Conservation (phyloP, 2,329 filamentous ascomycete genomes). For the Aspergillus novoparasiticus region DNA sequence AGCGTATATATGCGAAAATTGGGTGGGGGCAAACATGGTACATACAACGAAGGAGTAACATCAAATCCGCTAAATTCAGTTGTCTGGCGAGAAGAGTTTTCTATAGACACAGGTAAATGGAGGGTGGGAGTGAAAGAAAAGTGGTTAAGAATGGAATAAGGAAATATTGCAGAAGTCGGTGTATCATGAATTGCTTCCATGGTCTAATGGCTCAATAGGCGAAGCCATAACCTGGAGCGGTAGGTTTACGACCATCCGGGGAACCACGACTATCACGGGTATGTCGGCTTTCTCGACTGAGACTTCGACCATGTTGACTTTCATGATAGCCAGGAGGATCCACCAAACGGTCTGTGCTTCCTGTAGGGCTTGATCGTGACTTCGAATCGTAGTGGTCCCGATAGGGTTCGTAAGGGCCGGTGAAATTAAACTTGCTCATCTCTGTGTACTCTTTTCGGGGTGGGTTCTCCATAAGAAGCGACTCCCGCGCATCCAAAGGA, state of each 20-base stretch:
- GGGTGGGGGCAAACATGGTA: neutral
- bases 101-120: constrained; percentile 5
- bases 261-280: constrained; percentile 31
- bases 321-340: constrained; percentile 29
- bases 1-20: neutral
- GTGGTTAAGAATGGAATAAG: constrained; percentile 3
- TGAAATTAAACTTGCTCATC: constrained; percentile 45
- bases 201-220: constrained; percentile 29
- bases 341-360: constrained; percentile 40
- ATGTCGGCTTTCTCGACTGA: constrained; percentile 29
- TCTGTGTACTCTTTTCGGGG: constrained; percentile 39
- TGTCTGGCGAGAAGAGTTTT: constrained; percentile 5
- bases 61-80: constrained; percentile 17
- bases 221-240: constrained; percentile 37
- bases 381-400: constrained; percentile 32
- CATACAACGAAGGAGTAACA: constrained; percentile 7
- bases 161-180: constrained; percentile 7
- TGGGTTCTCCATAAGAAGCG: constrained; percentile 68
- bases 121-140: neutral
- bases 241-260: constrained; percentile 34
- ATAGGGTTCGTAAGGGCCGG: constrained; percentile 44
- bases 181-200: constrained; percentile 6
- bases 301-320: constrained; percentile 26
- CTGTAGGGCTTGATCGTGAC: constrained; percentile 28
- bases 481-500: constrained; percentile 73